Percentiles rank a stretch among this genome's conserved stretches.
Evolutionary conservation across 495 filamentous ascomycete genomes (phyloP).

Genomic region (Aspergillus bertholletiae): DNA sequence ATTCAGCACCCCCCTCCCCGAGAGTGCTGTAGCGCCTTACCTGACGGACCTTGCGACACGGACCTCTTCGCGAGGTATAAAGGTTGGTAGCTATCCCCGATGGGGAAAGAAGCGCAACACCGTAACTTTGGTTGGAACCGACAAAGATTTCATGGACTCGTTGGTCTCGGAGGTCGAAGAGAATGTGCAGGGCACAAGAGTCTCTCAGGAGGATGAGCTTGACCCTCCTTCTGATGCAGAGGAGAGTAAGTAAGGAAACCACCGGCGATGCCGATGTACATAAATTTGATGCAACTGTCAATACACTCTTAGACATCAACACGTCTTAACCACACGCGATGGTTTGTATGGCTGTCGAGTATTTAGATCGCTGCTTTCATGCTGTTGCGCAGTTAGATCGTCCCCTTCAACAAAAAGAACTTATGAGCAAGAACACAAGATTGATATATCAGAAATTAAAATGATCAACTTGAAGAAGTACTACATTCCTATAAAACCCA

Average conservation of each 20-base stretch:
- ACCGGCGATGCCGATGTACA: background rate
- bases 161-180: slow-evolving; percentile 60
- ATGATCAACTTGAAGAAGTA: no score
- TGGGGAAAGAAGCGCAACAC: slow-evolving; percentile 89
- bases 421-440: background rate
- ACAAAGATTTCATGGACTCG: slow-evolving; percentile 59
- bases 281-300: background rate
- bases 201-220: slow-evolving; percentile 57
- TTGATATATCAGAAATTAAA: no score
- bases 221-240: slow-evolving; percentile 40
- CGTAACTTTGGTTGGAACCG: slow-evolving; percentile 81
- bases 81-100: slow-evolving; percentile 94
- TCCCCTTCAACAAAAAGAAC: no score
- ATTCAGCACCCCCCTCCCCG: slow-evolving; percentile 80
- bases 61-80: slow-evolving; percentile 70
- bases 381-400: background rate
- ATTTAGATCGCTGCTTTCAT: background rate
- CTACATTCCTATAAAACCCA: background rate
- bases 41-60: slow-evolving; percentile 72
- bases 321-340: no score
- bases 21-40: slow-evolving; percentile 80
- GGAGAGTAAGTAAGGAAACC: slow-evolving; percentile 4
- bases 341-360: no score
- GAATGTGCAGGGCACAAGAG: slow-evolving; percentile 53
- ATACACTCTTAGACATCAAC: background rate